Conservation (phyloP, 139 green algal species). For the Zygnema circumcarinatum region DNA sequence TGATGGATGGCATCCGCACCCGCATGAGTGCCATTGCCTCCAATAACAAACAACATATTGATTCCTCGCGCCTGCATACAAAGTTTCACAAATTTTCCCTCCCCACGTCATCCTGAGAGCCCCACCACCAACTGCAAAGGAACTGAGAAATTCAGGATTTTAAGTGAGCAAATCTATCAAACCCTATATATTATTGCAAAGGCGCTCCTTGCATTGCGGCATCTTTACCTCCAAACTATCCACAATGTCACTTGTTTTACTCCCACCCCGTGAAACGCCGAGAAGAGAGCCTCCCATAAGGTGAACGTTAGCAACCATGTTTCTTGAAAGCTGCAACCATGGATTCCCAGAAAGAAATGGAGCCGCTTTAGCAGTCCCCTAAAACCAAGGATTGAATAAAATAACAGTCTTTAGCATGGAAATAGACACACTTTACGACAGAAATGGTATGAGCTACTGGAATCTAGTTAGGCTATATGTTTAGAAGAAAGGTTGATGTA, state of each 20-base stretch:
- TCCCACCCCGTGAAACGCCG: slow-evolving; percentile 26
- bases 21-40: slow-evolving; percentile 67
- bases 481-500: too few species aligned
- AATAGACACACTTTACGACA: too few species aligned
- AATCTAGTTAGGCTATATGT: too few species aligned
- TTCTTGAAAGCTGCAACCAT: slow-evolving; percentile 20
- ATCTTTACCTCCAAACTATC: slow-evolving; percentile 38
- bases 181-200: too few species aligned
- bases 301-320: slow-evolving; percentile 30
- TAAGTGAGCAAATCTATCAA: too few species aligned
- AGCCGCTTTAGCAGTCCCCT: too few species aligned
- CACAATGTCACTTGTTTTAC: slow-evolving; percentile 38
- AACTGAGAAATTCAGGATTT: too few species aligned
- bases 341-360: not conserved
- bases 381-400: too few species aligned
- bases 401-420: too few species aligned
- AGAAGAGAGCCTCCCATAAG: slow-evolving; percentile 50
- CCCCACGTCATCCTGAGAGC: not conserved
- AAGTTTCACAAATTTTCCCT: not conserved
- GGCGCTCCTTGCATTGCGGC: not conserved
- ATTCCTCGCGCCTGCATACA: slow-evolving; percentile 83
- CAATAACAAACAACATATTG: slow-evolving; percentile 97
- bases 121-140: too few species aligned
- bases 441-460: too few species aligned
- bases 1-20: slow-evolving; percentile 60